These are phyloP conservation scores for Colletotrichum tamarilloi DNA, from an alignment of 2,329 filamentous ascomycete species.

Conservation along the genomic window DNA sequence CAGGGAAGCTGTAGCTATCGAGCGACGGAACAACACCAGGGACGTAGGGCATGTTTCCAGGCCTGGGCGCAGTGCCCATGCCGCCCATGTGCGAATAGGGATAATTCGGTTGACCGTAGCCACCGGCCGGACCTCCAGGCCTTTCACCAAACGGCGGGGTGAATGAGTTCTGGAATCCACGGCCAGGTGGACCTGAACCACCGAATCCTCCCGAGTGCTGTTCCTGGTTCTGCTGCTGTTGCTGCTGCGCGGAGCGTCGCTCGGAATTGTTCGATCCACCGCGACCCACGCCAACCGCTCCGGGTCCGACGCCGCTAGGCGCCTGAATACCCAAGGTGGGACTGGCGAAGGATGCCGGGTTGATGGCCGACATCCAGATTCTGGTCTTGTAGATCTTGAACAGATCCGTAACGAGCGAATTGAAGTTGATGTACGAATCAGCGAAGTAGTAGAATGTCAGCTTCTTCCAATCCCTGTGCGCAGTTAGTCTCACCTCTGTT, in stretches of 20 bases:
- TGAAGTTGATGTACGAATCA: slow-evolving; percentile 99
- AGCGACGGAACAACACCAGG: slow-evolving; percentile 52
- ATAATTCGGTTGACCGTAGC: slow-evolving; percentile 51
- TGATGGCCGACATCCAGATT: slow-evolving; percentile 99
- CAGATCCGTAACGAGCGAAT: slow-evolving; percentile 93
- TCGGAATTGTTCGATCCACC: slow-evolving; percentile 50
- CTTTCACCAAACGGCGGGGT: slow-evolving; percentile 55
- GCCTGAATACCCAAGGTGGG: slow-evolving; percentile 78
- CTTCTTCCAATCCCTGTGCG: slow-evolving; percentile 93
- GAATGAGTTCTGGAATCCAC: slow-evolving; percentile 56
- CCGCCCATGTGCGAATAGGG: slow-evolving; percentile 42
- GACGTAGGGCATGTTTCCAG: slow-evolving; percentile 50
- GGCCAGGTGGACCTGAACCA: slow-evolving; percentile 49
- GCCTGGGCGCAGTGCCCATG: slow-evolving; percentile 46
- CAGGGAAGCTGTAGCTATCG: slow-evolving; percentile 57
- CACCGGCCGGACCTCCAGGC: slow-evolving; percentile 48
- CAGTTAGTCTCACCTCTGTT: slow-evolving; percentile 1
- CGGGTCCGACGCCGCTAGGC: slow-evolving; percentile 74
- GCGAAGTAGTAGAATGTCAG: slow-evolving; percentile 99
- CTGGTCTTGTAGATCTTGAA: slow-evolving; percentile 99
- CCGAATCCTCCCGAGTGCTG: slow-evolving; percentile 50
- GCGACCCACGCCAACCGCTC: slow-evolving; percentile 70
- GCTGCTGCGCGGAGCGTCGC: slow-evolving; percentile 57
- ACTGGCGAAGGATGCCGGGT: slow-evolving; percentile 93
- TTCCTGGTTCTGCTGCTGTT: slow-evolving; percentile 47